Percentiles rank a stretch among this genome's conserved stretches.
These are phyloP conservation scores for Vigna hirtella DNA, from an alignment of 306 rosid species.

Conservation along the genomic window DNA sequence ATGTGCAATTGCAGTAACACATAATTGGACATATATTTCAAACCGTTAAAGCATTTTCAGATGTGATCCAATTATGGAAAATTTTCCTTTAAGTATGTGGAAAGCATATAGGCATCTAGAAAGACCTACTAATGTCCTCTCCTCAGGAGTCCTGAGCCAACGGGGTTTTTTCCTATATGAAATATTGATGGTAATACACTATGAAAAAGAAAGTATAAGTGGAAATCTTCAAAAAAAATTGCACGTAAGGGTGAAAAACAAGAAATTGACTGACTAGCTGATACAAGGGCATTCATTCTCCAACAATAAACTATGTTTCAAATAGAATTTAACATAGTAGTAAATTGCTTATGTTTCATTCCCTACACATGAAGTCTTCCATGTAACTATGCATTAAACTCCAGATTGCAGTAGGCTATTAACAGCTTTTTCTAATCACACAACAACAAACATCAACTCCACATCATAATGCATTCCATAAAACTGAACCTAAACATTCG, in stretches of 20 bases:
- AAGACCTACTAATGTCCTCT: constrained; percentile 8
- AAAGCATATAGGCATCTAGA: background rate
- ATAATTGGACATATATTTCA: constrained; percentile 20
- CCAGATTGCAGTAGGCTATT: background rate
- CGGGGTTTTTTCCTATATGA: background rate
- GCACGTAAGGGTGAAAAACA: background rate
- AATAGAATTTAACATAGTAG: background rate
- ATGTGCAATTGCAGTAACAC: constrained; percentile 20
- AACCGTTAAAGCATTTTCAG: constrained; percentile 16
- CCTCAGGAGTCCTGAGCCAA: constrained; percentile 11
- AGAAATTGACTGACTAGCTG: background rate
- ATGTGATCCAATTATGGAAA: constrained; percentile 24
- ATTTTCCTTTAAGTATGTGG: constrained; percentile 1
- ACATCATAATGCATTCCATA: background rate
- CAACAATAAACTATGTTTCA: background rate
- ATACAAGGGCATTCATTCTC: background rate
- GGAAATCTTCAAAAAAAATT: background rate
- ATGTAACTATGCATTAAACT: background rate
- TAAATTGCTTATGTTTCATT: background rate
- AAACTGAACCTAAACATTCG: constrained; percentile 10
- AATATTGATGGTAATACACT: background rate
- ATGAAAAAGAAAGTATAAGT: constrained; percentile 5
- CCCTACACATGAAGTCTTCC: constrained; percentile 15
- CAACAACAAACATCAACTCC: background rate
- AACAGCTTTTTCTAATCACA: constrained; percentile 16